Evolutionary conservation across 352 stramenopile genomes (phyloP).

Genomic region (Phytophthora meadii): DNA sequence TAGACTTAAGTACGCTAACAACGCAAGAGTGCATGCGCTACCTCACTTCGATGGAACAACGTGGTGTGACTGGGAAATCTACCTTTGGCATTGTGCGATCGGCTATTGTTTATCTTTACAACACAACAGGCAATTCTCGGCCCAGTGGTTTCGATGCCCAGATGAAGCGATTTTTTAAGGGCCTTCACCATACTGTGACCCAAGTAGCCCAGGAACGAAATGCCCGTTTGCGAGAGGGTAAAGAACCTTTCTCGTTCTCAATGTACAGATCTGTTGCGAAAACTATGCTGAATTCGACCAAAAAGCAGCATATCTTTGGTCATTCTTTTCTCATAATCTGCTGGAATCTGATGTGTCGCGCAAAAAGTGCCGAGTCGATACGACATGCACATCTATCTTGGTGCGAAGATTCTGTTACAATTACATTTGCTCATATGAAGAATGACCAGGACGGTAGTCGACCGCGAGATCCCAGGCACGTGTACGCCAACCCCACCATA

Average conservation of each 20-base stretch:
- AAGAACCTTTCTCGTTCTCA: constrained; percentile 17
- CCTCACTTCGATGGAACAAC: too few species aligned
- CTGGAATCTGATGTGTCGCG: constrained; percentile 26
- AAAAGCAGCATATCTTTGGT: constrained; percentile 14
- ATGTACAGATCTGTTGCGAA: constrained; percentile 12
- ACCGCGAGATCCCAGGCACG: constrained; percentile 27
- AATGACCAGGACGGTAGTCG: constrained; percentile 41
- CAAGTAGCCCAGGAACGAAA: constrained; percentile 5
- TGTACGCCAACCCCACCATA: constrained; percentile 37
- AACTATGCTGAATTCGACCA: neutral
- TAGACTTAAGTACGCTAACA: too few species aligned
- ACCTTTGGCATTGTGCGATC: too few species aligned
- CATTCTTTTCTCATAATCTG: constrained; percentile 15
- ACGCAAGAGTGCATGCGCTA: too few species aligned
- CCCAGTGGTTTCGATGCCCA: constrained; percentile 3
- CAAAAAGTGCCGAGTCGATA: constrained; percentile 14
- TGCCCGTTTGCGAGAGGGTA: constrained; percentile 7
- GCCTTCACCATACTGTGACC: constrained; percentile 4
- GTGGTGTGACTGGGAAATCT: too few species aligned
- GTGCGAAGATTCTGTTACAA: constrained; percentile 11
- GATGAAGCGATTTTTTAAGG: constrained; percentile 9
- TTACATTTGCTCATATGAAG: constrained; percentile 41
- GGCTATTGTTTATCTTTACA: too few species aligned
- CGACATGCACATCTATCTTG: constrained; percentile 13
- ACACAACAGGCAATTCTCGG: too few species aligned